A percentile compares a stretch with the other conserved stretches of the same genome.
Conservation (phyloP, 371 early-diverging fungal species). For the Batkoa obscura region DNA sequence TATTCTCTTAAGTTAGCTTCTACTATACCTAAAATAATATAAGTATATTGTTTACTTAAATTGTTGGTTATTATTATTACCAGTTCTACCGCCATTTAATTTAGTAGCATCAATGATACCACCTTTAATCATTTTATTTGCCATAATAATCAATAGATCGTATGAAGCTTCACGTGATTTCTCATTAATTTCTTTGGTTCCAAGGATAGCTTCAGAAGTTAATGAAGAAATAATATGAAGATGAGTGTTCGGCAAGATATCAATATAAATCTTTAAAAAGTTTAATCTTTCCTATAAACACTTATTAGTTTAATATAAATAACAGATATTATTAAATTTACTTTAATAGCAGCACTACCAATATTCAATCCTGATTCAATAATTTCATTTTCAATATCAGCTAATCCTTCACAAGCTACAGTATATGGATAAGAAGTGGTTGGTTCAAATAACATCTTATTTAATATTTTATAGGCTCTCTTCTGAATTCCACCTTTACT, state of each 20-base stretch:
- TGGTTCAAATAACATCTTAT: slow-evolving; percentile 16
- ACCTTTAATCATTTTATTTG: slow-evolving; percentile 51
- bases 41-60: not conserved
- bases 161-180: slow-evolving; percentile 67
- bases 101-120: slow-evolving; percentile 40
- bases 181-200: slow-evolving; percentile 85
- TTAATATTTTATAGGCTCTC: slow-evolving; percentile 81
- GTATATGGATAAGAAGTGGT: too few relatives aligned
- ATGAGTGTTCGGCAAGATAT: slow-evolving; percentile 31
- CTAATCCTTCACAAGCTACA: too few relatives aligned
- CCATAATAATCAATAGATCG: slow-evolving; percentile 72
- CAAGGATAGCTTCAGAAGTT: slow-evolving; percentile 75
- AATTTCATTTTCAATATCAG: slow-evolving; percentile 20
- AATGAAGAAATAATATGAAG: slow-evolving; percentile 68
- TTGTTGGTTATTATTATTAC: slow-evolving; percentile 26
- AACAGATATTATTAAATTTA: not conserved
- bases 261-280: slow-evolving; percentile 27
- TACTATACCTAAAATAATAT: slow-evolving; percentile 8
- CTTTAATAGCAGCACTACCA: not conserved
- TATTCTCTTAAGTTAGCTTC: slow-evolving; percentile 32
- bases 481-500: slow-evolving; percentile 45
- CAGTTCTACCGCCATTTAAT: slow-evolving; percentile 24
- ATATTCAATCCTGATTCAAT: not conserved
- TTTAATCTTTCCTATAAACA: slow-evolving; percentile 32
- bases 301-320: not conserved